These are phyloP conservation scores for Stagonosporopsis tanaceti DNA, from an alignment of 2,329 filamentous ascomycete genomes.

Conservation along the genomic window DNA sequence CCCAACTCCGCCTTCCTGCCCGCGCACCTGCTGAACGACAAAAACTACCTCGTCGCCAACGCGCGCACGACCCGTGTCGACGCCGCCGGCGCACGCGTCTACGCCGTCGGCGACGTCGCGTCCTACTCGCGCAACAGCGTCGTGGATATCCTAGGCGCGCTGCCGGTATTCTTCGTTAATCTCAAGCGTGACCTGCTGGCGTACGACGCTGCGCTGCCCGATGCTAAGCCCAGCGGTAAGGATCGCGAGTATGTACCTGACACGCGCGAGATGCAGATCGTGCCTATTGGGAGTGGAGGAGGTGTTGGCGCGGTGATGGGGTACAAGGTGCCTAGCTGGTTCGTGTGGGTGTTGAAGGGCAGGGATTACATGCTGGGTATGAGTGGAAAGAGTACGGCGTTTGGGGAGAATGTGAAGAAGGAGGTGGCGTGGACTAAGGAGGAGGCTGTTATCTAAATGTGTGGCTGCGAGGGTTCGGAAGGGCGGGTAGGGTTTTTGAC, in stretches of 20 bases:
- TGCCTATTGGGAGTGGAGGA: slow-evolving; percentile 43
- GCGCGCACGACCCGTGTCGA: slow-evolving; percentile 56
- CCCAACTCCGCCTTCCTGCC: slow-evolving; percentile 64
- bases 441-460: slow-evolving; percentile 26
- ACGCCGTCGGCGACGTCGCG: slow-evolving; percentile 58
- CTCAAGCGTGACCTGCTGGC: slow-evolving; percentile 57
- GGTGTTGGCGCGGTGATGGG: slow-evolving; percentile 51
- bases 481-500: not conserved
- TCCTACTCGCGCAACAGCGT: slow-evolving; percentile 53
- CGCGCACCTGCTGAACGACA: slow-evolving; percentile 53
- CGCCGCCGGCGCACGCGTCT: slow-evolving; percentile 55
- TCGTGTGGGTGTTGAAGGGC: slow-evolving; percentile 53
- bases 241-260: slow-evolving; percentile 35
- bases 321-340: slow-evolving; percentile 47
- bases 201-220: slow-evolving; percentile 28
- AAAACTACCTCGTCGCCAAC: slow-evolving; percentile 60
- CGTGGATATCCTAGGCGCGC: slow-evolving; percentile 50
- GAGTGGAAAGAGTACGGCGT: slow-evolving; percentile 20
- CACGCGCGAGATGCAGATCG: slow-evolving; percentile 37
- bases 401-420: slow-evolving; percentile 35
- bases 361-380: slow-evolving; percentile 50
- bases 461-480: not conserved
- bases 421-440: slow-evolving; percentile 36
- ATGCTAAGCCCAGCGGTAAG: slow-evolving; percentile 34
- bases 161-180: slow-evolving; percentile 55